phyloP scores from a whole-genome alignment of 2,329 filamentous ascomycete genomes.

The Lasiodiplodia citricola region DNA sequence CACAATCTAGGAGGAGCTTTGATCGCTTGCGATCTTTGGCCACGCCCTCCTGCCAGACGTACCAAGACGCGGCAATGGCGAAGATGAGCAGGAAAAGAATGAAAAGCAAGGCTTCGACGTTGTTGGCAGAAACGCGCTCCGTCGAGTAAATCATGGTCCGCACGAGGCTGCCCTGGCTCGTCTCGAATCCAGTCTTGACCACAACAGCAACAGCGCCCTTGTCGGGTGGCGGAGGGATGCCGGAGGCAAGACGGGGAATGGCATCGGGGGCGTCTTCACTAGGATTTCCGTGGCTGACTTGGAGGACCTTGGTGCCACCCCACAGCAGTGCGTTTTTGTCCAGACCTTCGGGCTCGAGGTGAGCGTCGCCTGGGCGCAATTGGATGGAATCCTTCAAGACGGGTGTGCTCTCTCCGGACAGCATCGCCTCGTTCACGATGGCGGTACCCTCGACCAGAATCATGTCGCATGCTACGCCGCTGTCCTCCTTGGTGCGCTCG shows the following conservation, averaged over 20 bases:
- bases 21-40: conserved; percentile 93
- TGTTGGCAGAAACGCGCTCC: conserved; percentile 98
- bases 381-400: conserved; percentile 95
- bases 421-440: conserved; percentile 99
- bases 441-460: conserved; percentile 90
- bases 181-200: conserved; percentile 97
- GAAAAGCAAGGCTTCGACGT: conserved; percentile 93
- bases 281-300: conserved; percentile 85
- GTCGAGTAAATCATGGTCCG: conserved; percentile 99
- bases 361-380: conserved; percentile 80
- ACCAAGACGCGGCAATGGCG: conserved; percentile 96
- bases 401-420: conserved; percentile 96
- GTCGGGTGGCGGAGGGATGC: conserved; percentile 84
- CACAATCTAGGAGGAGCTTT: conserved; percentile 94
- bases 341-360: conserved; percentile 83
- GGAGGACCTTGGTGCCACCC: conserved; percentile 96
- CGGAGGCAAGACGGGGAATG: conserved; percentile 72
- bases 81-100: conserved; percentile 97
- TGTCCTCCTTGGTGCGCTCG: conserved; percentile 92
- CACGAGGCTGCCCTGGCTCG: conserved; percentile 94
- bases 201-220: conserved; percentile 93
- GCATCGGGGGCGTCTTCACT: conserved; percentile 67
- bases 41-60: conserved; percentile 98
- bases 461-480: conserved; percentile 97
- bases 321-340: conserved; percentile 98